A percentile compares a stretch with the other conserved stretches of the same genome.
phyloP scores from a whole-genome alignment of 2,329 filamentous ascomycete genomes.

The Parascedosporium putredinis region DNA sequence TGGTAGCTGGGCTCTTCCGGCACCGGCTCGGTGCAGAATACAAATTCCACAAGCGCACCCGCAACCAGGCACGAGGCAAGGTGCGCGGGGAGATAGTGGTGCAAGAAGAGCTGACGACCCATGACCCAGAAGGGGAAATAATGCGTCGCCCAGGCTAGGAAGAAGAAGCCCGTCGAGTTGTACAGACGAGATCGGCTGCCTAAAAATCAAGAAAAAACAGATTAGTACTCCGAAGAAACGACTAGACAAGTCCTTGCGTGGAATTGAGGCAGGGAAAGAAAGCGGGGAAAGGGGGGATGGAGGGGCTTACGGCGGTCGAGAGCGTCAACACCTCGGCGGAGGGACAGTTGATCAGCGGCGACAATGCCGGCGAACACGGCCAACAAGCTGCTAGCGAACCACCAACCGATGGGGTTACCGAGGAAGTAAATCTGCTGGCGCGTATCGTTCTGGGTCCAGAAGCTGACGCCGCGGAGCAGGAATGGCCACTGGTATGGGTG shows the following conservation, averaged over 20 bases:
- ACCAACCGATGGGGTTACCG: slow-evolving; percentile 95
- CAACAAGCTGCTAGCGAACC: slow-evolving; percentile 83
- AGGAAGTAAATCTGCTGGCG: slow-evolving; percentile 97
- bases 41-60: slow-evolving; percentile 85
- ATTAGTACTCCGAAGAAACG: no score
- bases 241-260: no score
- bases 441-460: slow-evolving; percentile 96
- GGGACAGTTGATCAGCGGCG: slow-evolving; percentile 83
- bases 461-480: slow-evolving; percentile 90
- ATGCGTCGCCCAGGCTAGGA: slow-evolving; percentile 93
- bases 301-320: slow-evolving; percentile 74
- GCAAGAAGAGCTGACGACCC: slow-evolving; percentile 94
- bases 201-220: slow-evolving; percentile 19
- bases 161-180: slow-evolving; percentile 98
- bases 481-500: slow-evolving; percentile 97
- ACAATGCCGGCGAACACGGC: slow-evolving; percentile 91
- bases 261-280: neutral
- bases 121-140: slow-evolving; percentile 98
- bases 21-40: slow-evolving; percentile 80
- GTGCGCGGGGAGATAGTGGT: slow-evolving; percentile 94
- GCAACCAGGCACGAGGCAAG: slow-evolving; percentile 83
- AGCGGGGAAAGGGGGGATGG: neutral
- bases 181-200: slow-evolving; percentile 89
- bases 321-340: slow-evolving; percentile 86
- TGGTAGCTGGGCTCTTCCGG: slow-evolving; percentile 34